Percentiles rank a stretch among this genome's conserved stretches.
Evolutionary conservation across 2,329 filamentous ascomycete species (phyloP).

Genomic region (Karstenula rhodostoma): DNA sequence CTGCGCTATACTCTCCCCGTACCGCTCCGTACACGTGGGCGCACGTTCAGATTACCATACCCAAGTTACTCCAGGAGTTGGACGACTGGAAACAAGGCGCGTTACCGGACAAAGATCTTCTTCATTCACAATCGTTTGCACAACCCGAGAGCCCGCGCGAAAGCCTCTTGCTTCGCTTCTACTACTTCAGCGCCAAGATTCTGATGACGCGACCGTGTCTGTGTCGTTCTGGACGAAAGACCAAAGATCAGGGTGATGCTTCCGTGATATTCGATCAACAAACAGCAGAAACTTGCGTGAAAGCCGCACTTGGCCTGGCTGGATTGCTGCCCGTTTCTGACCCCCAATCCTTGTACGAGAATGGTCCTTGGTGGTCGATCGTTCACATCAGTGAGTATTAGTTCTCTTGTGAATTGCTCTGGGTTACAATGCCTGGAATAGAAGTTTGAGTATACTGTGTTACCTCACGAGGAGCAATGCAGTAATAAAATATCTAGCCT

Average conservation of each 20-base stretch:
- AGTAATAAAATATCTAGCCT: too few species aligned
- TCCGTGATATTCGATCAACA: background rate
- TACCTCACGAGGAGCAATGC: too few species aligned
- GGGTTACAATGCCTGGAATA: too few species aligned
- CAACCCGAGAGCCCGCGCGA: constrained; percentile 21
- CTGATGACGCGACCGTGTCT: constrained; percentile 50
- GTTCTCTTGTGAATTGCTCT: too few species aligned
- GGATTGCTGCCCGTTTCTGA: background rate
- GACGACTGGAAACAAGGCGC: constrained; percentile 43
- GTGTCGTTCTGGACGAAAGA: constrained; percentile 40
- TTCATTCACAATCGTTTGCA: background rate
- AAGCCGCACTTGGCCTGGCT: background rate
- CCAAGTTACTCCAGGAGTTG: constrained; percentile 38
- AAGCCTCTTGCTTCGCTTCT: constrained; percentile 31
- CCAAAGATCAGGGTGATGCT: background rate
- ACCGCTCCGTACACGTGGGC: constrained; percentile 47
- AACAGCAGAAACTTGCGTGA: background rate
- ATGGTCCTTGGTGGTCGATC: constrained; percentile 7
- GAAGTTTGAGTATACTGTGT: too few species aligned
- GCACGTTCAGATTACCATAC: constrained; percentile 43
- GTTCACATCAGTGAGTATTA: constrained; percentile 7
- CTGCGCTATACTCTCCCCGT: constrained; percentile 46
- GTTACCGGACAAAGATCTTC: constrained; percentile 4
- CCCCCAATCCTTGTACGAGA: background rate
- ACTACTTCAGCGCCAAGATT: constrained; percentile 43